A percentile compares a stretch with the other conserved stretches of the same genome.
phyloP scores from a whole-genome alignment of 768 basidiomycete species.

The Russula earlei region DNA sequence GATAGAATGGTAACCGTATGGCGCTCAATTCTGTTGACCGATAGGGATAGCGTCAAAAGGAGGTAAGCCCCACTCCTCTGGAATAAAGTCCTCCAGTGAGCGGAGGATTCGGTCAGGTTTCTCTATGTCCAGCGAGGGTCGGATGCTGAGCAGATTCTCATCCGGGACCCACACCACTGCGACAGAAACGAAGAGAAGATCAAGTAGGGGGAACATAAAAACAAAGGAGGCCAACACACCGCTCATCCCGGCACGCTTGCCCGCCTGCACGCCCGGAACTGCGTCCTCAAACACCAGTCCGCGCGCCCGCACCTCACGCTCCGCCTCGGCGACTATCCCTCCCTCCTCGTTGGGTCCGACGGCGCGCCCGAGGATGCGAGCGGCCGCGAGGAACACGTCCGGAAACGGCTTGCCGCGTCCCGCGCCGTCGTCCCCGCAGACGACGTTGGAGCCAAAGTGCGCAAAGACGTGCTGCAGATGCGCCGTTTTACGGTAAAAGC shows the following conservation, averaged over 20 bases:
- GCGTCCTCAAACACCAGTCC: constrained; percentile 83
- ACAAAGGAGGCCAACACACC: constrained; percentile 44
- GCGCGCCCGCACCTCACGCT: constrained; percentile 41
- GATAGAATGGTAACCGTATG: no score
- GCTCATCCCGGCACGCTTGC: constrained; percentile 77
- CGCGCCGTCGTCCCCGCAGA: constrained; percentile 62
- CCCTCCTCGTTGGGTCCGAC: constrained; percentile 42
- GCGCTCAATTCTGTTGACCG: no score
- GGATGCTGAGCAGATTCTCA: constrained; percentile 45
- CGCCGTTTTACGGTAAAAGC: constrained; percentile 57
- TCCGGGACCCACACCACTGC: constrained; percentile 85
- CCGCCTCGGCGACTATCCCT: constrained; percentile 27
- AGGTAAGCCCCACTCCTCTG: constrained; percentile 78
- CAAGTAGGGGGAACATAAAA: background rate
- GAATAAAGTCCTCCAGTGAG: constrained; percentile 65
- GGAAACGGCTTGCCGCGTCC: constrained; percentile 67
- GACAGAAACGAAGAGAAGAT: background rate
- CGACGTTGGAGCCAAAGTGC: constrained; percentile 51
- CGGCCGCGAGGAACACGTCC: constrained; percentile 73
- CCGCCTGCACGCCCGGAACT: constrained; percentile 67
- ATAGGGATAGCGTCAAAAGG: constrained; percentile 34
- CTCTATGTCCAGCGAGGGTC: constrained; percentile 33
- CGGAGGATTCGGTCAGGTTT: constrained; percentile 48
- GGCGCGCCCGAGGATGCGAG: constrained; percentile 45
- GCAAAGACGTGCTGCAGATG: constrained; percentile 51